Conservation (phyloP, 371 early-diverging fungal genomes). For the Mucor piriformis region DNA sequence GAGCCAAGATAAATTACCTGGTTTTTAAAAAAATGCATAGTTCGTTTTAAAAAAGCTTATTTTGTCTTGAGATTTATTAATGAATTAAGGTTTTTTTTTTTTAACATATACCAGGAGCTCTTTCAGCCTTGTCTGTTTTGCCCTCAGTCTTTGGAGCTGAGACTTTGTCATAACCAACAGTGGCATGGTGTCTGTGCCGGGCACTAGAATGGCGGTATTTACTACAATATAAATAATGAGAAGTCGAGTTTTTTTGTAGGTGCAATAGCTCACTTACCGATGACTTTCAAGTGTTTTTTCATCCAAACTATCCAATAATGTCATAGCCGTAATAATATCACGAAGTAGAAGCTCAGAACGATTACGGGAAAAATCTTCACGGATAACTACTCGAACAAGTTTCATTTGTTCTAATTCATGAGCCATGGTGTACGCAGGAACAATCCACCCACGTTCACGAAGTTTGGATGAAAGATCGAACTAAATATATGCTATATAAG, state of each 20-base stretch:
- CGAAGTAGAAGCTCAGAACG: slow-evolving; percentile 36
- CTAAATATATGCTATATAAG: slow-evolving; percentile 10
- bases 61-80: no score
- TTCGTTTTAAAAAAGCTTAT: no score
- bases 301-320: slow-evolving; percentile 16
- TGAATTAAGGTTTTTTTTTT: no score
- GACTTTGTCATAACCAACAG: not conserved
- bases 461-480: slow-evolving; percentile 55
- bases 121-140: not conserved
- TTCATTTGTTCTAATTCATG: slow-evolving; percentile 33
- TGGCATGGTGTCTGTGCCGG: slow-evolving; percentile 9
- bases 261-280: slow-evolving; percentile 10
- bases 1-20: no score
- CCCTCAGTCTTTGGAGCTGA: not conserved
- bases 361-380: slow-evolving; percentile 42
- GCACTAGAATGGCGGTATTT: slow-evolving; percentile 9
- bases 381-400: slow-evolving; percentile 44
- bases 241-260: not conserved
- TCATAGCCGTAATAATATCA: slow-evolving; percentile 24
- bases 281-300: slow-evolving; percentile 9
- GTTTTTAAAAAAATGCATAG: no score
- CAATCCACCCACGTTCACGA: slow-evolving; percentile 65
- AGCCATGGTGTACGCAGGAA: slow-evolving; percentile 57
- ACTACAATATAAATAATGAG: not conserved
- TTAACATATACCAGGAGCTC: slow-evolving; percentile 18